Percentiles rank a stretch among this genome's conserved stretches.
phyloP scores from a whole-genome alignment of 805 yeast genomes.

The Metschnikowia dekortorum region DNA sequence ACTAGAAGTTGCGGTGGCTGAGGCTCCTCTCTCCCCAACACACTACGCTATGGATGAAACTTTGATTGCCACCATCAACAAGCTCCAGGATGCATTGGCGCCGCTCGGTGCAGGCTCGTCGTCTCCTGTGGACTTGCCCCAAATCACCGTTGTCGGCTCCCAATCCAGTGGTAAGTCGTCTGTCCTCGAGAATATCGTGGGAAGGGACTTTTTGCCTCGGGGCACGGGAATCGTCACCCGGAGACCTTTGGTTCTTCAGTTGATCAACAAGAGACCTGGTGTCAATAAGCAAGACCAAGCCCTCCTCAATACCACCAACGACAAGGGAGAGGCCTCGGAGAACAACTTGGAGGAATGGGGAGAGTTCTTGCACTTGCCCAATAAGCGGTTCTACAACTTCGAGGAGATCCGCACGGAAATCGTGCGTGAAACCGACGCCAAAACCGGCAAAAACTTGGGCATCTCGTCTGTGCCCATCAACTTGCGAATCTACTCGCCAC shows the following conservation, averaged over 20 bases:
- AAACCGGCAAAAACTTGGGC: constrained; percentile 78
- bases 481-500: constrained; percentile 88
- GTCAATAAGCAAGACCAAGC: constrained; percentile 25
- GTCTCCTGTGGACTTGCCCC: constrained; percentile 90
- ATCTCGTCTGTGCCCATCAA: constrained; percentile 91
- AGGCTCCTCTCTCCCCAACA: not conserved
- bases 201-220: constrained; percentile 85
- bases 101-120: constrained; percentile 87
- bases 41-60: constrained; percentile 61
- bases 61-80: constrained; percentile 79
- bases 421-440: constrained; percentile 83
- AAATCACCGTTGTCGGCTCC: constrained; percentile 92
- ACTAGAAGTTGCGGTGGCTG: not conserved
- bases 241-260: constrained; percentile 79
- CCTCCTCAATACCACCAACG: constrained; percentile 38
- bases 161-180: constrained; percentile 89
- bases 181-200: constrained; percentile 85
- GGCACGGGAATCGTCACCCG: constrained; percentile 92
- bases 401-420: constrained; percentile 87
- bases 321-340: constrained; percentile 51
- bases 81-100: constrained; percentile 93
- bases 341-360: constrained; percentile 92
- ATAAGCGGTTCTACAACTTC: constrained; percentile 81
- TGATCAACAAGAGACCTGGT: constrained; percentile 61
- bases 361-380: constrained; percentile 90